A percentile compares a stretch with the other conserved stretches of the same genome.
Conservation (phyloP, 1,139 yeast genomes). For the Kurtzmaniella quercitrusa region DNA sequence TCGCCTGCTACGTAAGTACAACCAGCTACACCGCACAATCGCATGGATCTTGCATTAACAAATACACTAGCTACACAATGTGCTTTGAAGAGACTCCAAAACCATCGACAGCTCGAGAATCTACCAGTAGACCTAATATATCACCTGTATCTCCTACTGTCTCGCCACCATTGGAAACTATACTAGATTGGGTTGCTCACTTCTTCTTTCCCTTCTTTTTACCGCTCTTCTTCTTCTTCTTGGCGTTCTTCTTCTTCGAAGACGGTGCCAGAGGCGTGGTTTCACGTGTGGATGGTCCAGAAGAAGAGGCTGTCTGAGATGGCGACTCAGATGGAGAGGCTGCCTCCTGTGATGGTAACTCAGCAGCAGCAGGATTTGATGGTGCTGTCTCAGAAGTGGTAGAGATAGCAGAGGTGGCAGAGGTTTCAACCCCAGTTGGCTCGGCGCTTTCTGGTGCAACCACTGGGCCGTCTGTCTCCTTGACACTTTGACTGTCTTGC, state of each 20-base stretch:
- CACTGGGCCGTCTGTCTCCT: too few relatives aligned
- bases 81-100: not conserved
- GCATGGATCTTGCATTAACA: too few relatives aligned
- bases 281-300: not conserved
- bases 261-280: not conserved
- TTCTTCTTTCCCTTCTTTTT: conserved; percentile 12
- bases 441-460: too few relatives aligned
- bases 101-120: not conserved
- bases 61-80: not conserved
- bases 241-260: conserved; percentile 10
- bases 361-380: not conserved
- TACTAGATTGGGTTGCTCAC: not conserved
- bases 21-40: too few relatives aligned
- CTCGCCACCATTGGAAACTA: not conserved
- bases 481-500: too few relatives aligned
- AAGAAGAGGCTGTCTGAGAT: not conserved
- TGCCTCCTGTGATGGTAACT: not conserved
- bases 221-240: conserved; percentile 15
- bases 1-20: too few relatives aligned
- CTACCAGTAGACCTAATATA: too few relatives aligned
- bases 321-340: not conserved
- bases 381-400: not conserved
- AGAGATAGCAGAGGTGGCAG: not conserved
- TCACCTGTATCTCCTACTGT: too few relatives aligned
- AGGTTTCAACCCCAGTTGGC: not conserved